phyloP scores from a whole-genome alignment of 179 eudicot species.

The Heliamphora pulchella region DNA sequence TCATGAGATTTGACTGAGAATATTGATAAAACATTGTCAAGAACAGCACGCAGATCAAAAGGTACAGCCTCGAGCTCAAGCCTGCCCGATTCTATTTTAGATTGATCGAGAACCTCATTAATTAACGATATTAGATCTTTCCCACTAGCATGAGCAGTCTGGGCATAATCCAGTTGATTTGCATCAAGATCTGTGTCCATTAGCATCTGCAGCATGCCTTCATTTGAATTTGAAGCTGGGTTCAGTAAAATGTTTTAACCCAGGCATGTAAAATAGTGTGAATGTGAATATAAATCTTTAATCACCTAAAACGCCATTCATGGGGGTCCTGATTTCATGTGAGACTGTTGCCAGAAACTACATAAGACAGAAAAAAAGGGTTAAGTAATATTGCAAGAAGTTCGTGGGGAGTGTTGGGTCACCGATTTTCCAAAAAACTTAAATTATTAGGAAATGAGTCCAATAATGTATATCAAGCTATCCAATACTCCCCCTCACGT shows the following conservation, averaged over 20 bases:
- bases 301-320: slow-evolving; percentile 95
- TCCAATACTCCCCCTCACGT: no score
- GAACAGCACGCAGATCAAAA: slow-evolving; percentile 69
- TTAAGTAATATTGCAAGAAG: slow-evolving; percentile 8
- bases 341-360: slow-evolving; percentile 99
- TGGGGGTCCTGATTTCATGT: slow-evolving; percentile 95
- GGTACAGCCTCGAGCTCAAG: slow-evolving; percentile 91
- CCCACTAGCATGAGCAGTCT: slow-evolving; percentile 85
- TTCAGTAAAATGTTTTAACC: slow-evolving; percentile 2
- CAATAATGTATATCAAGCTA: no score
- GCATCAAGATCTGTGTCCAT: slow-evolving; percentile 77
- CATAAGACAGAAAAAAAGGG: slow-evolving; percentile 19
- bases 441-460: no score
- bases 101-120: slow-evolving; percentile 89
- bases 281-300: neutral
- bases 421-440: no score
- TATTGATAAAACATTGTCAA: slow-evolving; percentile 71
- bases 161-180: slow-evolving; percentile 70
- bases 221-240: slow-evolving; percentile 1
- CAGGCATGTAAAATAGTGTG: neutral
- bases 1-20: slow-evolving; percentile 65
- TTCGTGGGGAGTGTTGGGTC: no score
- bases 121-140: slow-evolving; percentile 74
- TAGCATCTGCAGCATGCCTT: slow-evolving; percentile 98
- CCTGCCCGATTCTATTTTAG: slow-evolving; percentile 95